Percentiles rank a stretch among this genome's conserved stretches.
These are phyloP conservation scores for Neckera pumila DNA, from an alignment of 225 moss, liverwort and hornwort genomes.

Conservation along the genomic window DNA sequence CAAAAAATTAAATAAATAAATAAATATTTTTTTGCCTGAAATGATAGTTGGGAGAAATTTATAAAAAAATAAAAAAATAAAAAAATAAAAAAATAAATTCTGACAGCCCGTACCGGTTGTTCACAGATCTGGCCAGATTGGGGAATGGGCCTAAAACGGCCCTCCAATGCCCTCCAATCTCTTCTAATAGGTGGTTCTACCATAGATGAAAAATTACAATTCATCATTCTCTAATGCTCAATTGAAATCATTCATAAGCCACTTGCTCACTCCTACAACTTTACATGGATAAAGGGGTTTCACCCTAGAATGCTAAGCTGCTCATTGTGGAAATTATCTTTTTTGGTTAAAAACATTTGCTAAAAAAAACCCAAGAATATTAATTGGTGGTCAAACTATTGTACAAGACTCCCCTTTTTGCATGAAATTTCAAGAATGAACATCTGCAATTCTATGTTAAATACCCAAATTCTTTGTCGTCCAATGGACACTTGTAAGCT, in stretches of 20 bases:
- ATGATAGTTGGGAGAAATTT: no score
- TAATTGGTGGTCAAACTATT: neutral
- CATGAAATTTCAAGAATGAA: neutral
- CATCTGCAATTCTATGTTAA: neutral
- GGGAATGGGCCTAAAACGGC: no score
- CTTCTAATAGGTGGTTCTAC: no score
- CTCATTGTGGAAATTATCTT: neutral
- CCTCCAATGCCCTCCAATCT: no score
- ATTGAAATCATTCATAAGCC: neutral
- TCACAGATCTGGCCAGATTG: no score
- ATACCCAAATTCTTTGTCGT: neutral
- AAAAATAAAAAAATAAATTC: no score
- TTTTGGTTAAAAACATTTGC: neutral
- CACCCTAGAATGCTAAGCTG: neutral
- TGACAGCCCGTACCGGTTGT: no score
- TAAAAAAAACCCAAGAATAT: neutral
- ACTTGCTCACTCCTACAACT: neutral
- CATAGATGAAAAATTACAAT: neutral
- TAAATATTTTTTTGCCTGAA: no score
- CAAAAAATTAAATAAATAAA: no score
- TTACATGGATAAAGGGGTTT: neutral
- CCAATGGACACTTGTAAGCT: neutral
- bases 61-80: no score
- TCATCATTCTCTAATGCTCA: neutral
- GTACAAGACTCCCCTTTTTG: neutral